Conservation (phyloP, 495 filamentous ascomycete genomes). For the Aspergillus taichungensis region DNA sequence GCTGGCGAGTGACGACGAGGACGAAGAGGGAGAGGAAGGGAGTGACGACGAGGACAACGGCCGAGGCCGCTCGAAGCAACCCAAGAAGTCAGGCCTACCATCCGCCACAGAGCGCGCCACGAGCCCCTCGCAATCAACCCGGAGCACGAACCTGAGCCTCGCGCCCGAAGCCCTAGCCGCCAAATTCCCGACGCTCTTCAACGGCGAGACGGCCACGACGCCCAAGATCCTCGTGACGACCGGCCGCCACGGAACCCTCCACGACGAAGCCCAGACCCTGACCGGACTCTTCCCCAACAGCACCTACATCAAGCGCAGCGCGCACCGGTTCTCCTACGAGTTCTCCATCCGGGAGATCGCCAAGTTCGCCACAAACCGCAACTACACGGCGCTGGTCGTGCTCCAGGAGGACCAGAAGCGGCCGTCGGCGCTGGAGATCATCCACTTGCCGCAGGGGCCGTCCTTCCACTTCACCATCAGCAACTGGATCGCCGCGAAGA, state of each 20-base stretch:
- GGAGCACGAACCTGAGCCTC: conserved; percentile 61
- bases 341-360: conserved; percentile 87
- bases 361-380: conserved; percentile 69
- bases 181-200: conserved; percentile 79
- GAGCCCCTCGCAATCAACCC: conserved; percentile 52
- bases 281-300: conserved; percentile 77
- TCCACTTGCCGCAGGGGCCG: conserved; percentile 76
- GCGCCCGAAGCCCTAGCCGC: conserved; percentile 58
- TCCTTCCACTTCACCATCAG: conserved; percentile 80
- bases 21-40: conserved; percentile 38
- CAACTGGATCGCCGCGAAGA: conserved; percentile 79
- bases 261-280: conserved; percentile 69
- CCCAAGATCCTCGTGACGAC: conserved; percentile 90
- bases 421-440: conserved; percentile 64
- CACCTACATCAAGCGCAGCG: conserved; percentile 75
- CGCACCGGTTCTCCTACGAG: conserved; percentile 71
- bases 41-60: conserved; percentile 35
- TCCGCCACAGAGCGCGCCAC: conserved; percentile 46
- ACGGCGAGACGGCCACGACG: conserved; percentile 41
- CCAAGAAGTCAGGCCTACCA: conserved; percentile 28
- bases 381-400: conserved; percentile 72
- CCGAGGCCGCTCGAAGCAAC: conserved; percentile 22
- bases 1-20: conserved; percentile 24
- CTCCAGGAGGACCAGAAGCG: conserved; percentile 79
- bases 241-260: conserved; percentile 71